These are phyloP conservation scores for Dendryphion nanum DNA, from an alignment of 2,329 filamentous ascomycete genomes.

Conservation along the genomic window DNA sequence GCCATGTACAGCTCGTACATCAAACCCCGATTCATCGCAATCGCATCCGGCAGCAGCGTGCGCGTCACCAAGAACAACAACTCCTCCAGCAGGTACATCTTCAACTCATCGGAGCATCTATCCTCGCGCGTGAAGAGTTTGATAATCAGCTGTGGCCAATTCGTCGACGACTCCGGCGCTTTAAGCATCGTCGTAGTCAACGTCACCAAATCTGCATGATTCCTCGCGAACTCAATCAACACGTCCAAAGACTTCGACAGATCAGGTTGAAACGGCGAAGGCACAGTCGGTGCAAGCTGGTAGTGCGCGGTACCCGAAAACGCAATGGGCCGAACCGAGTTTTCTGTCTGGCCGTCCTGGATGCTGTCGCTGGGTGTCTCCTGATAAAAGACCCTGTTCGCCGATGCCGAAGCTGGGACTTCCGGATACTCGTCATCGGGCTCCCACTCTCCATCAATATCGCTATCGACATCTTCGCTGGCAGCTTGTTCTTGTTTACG, in stretches of 20 bases:
- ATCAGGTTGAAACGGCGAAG: not conserved
- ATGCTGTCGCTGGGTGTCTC: too few species aligned
- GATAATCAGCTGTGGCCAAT: not conserved
- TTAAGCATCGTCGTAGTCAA: not conserved
- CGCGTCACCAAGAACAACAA: constrained; percentile 24
- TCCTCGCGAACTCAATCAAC: not conserved
- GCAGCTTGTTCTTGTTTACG: too few species aligned
- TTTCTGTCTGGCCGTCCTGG: too few species aligned
- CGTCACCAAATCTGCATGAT: not conserved
- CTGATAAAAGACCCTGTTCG: too few species aligned
- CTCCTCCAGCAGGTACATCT: constrained; percentile 11
- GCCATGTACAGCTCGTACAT: constrained; percentile 22
- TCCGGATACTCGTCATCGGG: too few species aligned
- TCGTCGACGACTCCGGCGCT: not conserved
- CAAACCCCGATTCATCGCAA: constrained; percentile 18
- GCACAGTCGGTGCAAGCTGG: not conserved
- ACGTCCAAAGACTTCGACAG: not conserved
- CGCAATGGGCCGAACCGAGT: too few species aligned
- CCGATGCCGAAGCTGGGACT: too few species aligned
- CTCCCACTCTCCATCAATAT: too few species aligned
- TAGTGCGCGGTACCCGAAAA: too few species aligned
- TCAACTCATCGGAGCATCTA: not conserved
- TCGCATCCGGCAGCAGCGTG: constrained; percentile 25
- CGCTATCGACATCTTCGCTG: too few species aligned
- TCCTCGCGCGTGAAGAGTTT: not conserved